Evolutionary conservation across 495 filamentous ascomycete genomes (phyloP).

Genomic region (Penicillium pancosmium): DNA sequence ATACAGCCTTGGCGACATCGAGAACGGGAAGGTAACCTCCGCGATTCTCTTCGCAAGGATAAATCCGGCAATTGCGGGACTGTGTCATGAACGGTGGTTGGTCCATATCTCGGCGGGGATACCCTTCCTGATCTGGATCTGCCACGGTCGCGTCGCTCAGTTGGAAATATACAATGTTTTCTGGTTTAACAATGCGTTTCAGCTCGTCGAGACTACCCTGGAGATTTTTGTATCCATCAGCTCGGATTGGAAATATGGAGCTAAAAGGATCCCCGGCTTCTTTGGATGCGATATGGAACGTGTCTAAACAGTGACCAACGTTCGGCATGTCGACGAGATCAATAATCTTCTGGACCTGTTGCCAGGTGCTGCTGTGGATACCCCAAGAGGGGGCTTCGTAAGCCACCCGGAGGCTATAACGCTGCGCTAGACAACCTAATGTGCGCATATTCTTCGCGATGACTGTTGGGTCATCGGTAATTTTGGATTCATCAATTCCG

Average conservation of each 20-base stretch:
- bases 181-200: background rate
- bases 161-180: constrained; percentile 16
- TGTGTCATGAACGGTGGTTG: constrained; percentile 18
- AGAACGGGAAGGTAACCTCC: constrained; percentile 13
- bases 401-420: constrained; percentile 8
- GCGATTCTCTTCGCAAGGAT: constrained; percentile 9
- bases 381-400: constrained; percentile 9
- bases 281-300: constrained; percentile 14
- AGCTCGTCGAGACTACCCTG: background rate
- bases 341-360: constrained; percentile 13
- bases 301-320: constrained; percentile 14
- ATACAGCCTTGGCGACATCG: constrained; percentile 6
- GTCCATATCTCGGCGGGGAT: constrained; percentile 10
- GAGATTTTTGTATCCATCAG: background rate
- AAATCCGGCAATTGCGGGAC: constrained; percentile 19
- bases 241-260: background rate
- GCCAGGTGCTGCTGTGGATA: constrained; percentile 17
- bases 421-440: constrained; percentile 12
- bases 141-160: constrained; percentile 19
- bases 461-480: constrained; percentile 9
- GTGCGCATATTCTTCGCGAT: constrained; percentile 20
- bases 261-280: constrained; percentile 16
- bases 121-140: constrained; percentile 8
- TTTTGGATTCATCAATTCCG: constrained; percentile 9
- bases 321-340: constrained; percentile 12